Percentiles rank a stretch among this genome's conserved stretches.
These are phyloP conservation scores for Fusarium sp. DNA, from an alignment of 2,329 filamentous ascomycete genomes.

Conservation along the genomic window DNA sequence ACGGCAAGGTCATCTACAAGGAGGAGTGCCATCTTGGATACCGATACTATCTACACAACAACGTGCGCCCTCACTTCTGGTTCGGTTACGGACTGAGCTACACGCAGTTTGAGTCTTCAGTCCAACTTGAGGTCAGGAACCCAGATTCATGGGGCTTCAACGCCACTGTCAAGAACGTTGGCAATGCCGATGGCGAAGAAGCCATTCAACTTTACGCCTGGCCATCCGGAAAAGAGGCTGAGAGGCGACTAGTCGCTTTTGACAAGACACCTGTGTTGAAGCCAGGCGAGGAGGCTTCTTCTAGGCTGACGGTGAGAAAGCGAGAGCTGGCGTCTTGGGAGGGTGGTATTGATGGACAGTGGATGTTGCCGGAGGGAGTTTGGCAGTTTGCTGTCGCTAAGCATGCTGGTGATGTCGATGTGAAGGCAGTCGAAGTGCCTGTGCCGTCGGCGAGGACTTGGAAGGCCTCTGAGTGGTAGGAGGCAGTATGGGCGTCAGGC, in stretches of 20 bases:
- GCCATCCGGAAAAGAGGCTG: neutral
- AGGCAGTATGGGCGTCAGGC: no score
- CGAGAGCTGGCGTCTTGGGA: neutral
- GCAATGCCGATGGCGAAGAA: neutral
- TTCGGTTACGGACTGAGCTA: neutral
- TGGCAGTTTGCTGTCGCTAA: neutral
- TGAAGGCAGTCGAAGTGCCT: neutral
- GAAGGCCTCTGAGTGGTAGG: neutral
- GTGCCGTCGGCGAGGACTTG: neutral
- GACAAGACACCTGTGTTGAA: neutral
- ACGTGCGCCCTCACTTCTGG: neutral
- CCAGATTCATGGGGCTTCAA: neutral
- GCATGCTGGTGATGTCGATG: neutral
- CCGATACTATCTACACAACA: neutral
- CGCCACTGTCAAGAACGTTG: neutral
- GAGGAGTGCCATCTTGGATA: neutral
- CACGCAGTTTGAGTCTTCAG: neutral
- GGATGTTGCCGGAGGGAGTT: neutral
- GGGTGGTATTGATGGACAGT: neutral
- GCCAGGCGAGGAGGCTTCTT: neutral
- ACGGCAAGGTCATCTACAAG: neutral
- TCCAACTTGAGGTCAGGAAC: neutral
- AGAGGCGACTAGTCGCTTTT: neutral
- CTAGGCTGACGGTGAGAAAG: neutral
- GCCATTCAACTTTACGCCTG: neutral